Evolutionary conservation across 2,329 filamentous ascomycete species (phyloP).

Genomic region (Arthrobotrys entomopaga): DNA sequence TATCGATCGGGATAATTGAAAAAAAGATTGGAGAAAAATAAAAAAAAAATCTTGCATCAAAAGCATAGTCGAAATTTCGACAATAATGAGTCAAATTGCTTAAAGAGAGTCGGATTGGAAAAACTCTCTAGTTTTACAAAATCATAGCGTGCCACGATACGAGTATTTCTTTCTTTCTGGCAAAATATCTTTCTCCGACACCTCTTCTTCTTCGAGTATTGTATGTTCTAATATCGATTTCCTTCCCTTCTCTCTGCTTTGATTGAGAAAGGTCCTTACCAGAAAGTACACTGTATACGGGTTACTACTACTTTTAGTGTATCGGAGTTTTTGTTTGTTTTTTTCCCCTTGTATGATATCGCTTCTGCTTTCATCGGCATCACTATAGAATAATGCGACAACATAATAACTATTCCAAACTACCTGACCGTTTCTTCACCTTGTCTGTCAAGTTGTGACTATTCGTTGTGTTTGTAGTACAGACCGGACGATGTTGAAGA

Average conservation of each 20-base stretch:
- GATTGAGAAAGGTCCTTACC: conserved; percentile 4
- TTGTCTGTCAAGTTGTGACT: no score
- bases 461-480: no score
- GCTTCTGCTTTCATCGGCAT: conserved; percentile 10
- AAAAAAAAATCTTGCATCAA: conserved; percentile 20
- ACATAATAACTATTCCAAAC: background rate
- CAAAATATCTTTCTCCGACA: conserved; percentile 1
- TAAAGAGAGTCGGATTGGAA: background rate
- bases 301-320: background rate
- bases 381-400: conserved; percentile 21
- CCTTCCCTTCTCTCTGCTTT: conserved; percentile 1
- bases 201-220: conserved; percentile 27
- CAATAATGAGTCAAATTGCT: conserved; percentile 7
- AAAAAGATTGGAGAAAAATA: conserved; percentile 11
- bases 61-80: conserved; percentile 14
- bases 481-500: no score
- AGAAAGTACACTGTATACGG: conserved; percentile 1
- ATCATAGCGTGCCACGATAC: conserved; percentile 29
- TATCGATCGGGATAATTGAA: conserved; percentile 50
- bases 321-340: conserved; percentile 10
- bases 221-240: conserved; percentile 45
- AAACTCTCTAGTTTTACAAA: conserved; percentile 2
- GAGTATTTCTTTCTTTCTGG: conserved; percentile 5
- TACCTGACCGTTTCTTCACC: no score
- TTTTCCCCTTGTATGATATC: conserved; percentile 19